Base-by-base conservation (phyloP, 129 eudicot species). In the Ambrosia trifida region DNA sequence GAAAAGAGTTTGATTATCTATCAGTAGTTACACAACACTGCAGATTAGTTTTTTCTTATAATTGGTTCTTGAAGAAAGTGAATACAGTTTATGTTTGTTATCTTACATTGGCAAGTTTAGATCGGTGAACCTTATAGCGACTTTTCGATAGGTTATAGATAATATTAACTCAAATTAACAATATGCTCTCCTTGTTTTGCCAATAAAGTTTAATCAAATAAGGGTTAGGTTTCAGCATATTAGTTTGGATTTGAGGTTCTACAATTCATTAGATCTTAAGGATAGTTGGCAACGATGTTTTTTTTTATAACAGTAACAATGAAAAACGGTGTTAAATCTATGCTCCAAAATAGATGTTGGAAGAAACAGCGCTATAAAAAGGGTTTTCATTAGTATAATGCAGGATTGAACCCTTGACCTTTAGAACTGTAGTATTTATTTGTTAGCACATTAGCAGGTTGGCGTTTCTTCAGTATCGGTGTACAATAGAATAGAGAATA, bases 181-280 rank as follows among this genome's bases (percentile, higher is more conserved):
- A 35, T 33, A 0, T 28, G 65, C 41, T 12, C 17, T 31, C 41
- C 32, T 32, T 59, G 65, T 59, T 5, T 61, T n/a, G 45, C 28
- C 6, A 32, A n/a, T 61, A 5, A 3, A 0, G 45, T 7, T 31
- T 33, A 32, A 7, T 24, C 9, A n/a, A 33, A 61, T n/a, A 33
- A 33, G n/a, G 14, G 45, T 6, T 32, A 17, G 45, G 33, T 32
- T 61, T 7, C 14, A 33, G 47, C 67, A 8, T 33, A 14, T 59
- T 35, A 35, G 67, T 7, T 62, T 35, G 32, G 41, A 30, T 60
- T 60, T 60, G 66, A 60, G 66, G 66, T 31, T 56, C n/a, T n/a
- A n/a, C n/a, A n/a, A n/a, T n/a, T n/a, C 12, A 4, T 13, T 7
- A 35, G 1, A 7, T 36, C 6, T 33, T 7, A n/a, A 62, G 47